Conservation (phyloP, 2,329 filamentous ascomycete genomes). For the Pezicula radicicola region DNA sequence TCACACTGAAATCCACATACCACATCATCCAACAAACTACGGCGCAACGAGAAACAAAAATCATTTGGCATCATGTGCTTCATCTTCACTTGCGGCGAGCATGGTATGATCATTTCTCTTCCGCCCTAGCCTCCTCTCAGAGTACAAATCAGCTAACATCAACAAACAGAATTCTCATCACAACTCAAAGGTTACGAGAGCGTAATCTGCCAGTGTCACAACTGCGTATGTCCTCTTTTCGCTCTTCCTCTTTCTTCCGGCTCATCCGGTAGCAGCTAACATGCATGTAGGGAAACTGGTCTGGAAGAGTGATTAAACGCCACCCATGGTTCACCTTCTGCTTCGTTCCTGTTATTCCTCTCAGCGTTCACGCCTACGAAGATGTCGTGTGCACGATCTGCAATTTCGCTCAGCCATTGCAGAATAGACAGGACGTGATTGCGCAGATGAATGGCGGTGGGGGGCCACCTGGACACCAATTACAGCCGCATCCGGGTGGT, state of each 20-base stretch:
- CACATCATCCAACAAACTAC: constrained; percentile 1
- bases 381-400: constrained; percentile 74
- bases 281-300: constrained; percentile 51
- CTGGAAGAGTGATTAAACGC: constrained; percentile 57
- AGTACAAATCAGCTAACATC: constrained; percentile 11
- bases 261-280: not conserved
- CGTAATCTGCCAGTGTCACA: constrained; percentile 60
- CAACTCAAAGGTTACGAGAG: constrained; percentile 54
- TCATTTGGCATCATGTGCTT: constrained; percentile 22
- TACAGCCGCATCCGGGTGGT: constrained; percentile 20
- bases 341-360: constrained; percentile 71
- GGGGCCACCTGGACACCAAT: constrained; percentile 20
- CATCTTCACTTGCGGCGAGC: constrained; percentile 30
- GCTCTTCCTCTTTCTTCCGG: not conserved
- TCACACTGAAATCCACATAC: not conserved
- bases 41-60: too few relatives aligned
- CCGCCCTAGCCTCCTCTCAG: not conserved
- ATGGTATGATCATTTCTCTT: constrained; percentile 19
- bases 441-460: constrained; percentile 19
- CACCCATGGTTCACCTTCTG: constrained; percentile 78
- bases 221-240: constrained; percentile 42
- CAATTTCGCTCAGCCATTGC: constrained; percentile 68
- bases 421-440: constrained; percentile 32
- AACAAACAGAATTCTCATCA: constrained; percentile 25
- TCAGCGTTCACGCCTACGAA: constrained; percentile 63